These are phyloP conservation scores for Jaapia argillacea DNA, from an alignment of 768 basidiomycete genomes.

Conservation along the genomic window DNA sequence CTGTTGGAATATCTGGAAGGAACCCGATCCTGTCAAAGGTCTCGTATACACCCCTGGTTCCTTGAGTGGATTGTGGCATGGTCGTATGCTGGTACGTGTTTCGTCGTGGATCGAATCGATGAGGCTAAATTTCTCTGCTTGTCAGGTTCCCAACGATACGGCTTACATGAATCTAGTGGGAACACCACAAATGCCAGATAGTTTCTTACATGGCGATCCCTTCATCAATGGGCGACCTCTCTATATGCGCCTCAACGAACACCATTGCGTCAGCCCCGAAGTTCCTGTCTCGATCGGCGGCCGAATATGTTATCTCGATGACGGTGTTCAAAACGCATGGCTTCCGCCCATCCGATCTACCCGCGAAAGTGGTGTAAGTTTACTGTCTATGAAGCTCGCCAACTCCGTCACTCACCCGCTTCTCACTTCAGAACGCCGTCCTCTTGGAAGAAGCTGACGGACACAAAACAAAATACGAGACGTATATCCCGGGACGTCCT, in stretches of 20 bases:
- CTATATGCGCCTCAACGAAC: constrained; percentile 51
- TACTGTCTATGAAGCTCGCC: no score
- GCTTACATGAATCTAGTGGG: constrained; percentile 20
- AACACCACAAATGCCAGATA: constrained; percentile 12
- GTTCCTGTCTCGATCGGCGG: constrained; percentile 18
- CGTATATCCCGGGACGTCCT: constrained; percentile 25
- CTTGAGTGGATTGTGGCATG: constrained; percentile 52
- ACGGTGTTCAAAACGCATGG: constrained; percentile 34
- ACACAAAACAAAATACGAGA: constrained; percentile 26
- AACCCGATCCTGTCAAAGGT: constrained; percentile 18
- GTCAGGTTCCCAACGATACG: constrained; percentile 23
- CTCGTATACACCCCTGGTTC: constrained; percentile 38
- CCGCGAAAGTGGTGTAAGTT: constrained; percentile 16
- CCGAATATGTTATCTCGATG: constrained; percentile 15
- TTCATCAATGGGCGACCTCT: constrained; percentile 37
- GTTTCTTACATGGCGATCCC: constrained; percentile 18
- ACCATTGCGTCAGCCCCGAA: constrained; percentile 34
- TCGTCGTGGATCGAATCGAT: background rate
- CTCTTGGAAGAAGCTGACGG: no score
- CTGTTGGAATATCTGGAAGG: constrained; percentile 30
- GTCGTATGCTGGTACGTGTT: constrained; percentile 46
- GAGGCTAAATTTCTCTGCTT: constrained; percentile 1
- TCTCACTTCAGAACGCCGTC: no score
- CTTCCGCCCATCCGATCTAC: constrained; percentile 15
- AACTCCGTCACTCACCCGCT: no score